Evolutionary conservation across 2,329 filamentous ascomycete genomes (phyloP), one percentile per base, ranked within the genome.

Genomic region (Stachybotrys echinatus): DNA sequence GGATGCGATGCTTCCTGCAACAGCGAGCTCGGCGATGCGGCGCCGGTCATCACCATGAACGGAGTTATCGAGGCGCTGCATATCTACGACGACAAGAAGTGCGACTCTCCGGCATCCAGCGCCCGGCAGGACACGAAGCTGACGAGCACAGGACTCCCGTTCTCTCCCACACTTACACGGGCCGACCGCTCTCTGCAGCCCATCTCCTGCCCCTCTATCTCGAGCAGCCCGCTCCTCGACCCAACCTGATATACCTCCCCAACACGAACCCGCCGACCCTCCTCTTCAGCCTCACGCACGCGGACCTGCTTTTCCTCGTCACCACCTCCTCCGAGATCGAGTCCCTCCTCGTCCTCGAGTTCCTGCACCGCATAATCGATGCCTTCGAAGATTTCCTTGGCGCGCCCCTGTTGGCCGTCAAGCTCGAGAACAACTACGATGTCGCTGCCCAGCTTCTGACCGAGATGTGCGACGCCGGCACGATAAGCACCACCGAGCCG

Each of bases 51-150:
- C 68, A 84, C 70, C 67, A 92, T 92, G 88, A 89, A 81, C 74
- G 84, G 89, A 74, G 84, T 88, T 65, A 88, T 99, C 65, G 92
- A 97, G 77, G 94, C 92, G 66, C 79, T 99, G 64, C 92, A 97
- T 76, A 91, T 99, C 67, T 96, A 88, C 71, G 92, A 97, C 81
- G 92, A 96, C 76, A 84, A 92, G 73, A 90, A 92, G 92, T 95
- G 74, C 64, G 80, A 47, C 18, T 47, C 39, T 23, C 37, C 7
- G 5, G 12, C 18, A 20, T 31, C 21, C 53, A 50, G 48, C 17
- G 22, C 40, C 34, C n/a, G n/a, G n/a, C n/a, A n/a, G n/a, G n/a
- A n/a, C n/a, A n/a, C 20, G 12, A 44, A 59, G 22, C 65, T 68
- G 50, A 61, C 54, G 37, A n/a, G 21, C 46, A 39, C 58, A 96